A percentile compares a stretch with the other conserved stretches of the same genome.
These are phyloP conservation scores for Arachis monticola DNA, from an alignment of 331 rosid species.

Conservation along the genomic window DNA sequence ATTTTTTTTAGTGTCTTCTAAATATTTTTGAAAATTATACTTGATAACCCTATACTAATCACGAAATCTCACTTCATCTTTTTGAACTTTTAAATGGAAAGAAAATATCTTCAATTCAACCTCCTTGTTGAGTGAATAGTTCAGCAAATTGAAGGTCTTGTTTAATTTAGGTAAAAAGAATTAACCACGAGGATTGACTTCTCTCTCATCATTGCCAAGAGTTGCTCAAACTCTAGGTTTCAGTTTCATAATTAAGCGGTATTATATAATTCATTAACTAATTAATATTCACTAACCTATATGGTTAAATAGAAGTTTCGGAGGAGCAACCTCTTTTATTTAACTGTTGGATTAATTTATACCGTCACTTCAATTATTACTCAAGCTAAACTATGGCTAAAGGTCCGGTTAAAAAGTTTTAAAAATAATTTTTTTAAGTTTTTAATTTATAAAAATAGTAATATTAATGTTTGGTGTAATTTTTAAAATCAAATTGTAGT, in stretches of 20 bases:
- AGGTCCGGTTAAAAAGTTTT: too few species aligned
- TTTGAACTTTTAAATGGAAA: neutral
- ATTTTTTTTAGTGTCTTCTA: too few species aligned
- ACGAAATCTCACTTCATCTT: slow-evolving; percentile 20
- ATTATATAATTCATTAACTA: neutral
- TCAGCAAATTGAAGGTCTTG: slow-evolving; percentile 22
- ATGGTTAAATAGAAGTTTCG: neutral
- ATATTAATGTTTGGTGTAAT: too few species aligned
- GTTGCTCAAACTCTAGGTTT: slow-evolving; percentile 35
- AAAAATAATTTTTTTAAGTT: too few species aligned
- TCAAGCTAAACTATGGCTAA: neutral
- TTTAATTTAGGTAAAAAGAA: slow-evolving; percentile 4
- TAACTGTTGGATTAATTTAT: slow-evolving; percentile 30
- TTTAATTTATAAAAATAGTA: too few species aligned
- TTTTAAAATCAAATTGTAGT: too few species aligned
- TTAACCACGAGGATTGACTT: slow-evolving; percentile 11
- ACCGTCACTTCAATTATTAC: neutral
- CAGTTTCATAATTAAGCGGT: neutral
- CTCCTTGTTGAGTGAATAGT: slow-evolving; percentile 16
- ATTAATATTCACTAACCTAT: neutral
- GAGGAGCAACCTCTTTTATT: slow-evolving; percentile 31
- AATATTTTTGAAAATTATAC: too few species aligned
- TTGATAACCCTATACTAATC: slow-evolving; percentile 8
- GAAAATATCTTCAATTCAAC: slow-evolving; percentile 35
- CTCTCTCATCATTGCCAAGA: slow-evolving; percentile 33